phyloP scores from a whole-genome alignment of 495 filamentous ascomycete species.

The Penicillium dipodomyicola region DNA sequence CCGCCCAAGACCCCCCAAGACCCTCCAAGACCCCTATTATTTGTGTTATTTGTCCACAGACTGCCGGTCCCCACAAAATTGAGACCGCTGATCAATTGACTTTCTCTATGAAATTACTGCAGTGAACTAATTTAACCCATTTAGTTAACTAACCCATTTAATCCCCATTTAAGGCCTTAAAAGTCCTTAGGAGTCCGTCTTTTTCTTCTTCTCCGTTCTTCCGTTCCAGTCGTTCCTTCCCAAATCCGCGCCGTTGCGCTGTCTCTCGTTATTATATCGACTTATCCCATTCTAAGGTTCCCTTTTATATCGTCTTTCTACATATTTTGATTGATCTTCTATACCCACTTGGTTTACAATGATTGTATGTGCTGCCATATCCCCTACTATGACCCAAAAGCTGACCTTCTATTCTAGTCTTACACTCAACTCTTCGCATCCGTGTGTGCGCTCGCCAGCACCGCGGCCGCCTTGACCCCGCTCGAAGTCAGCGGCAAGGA shows the following conservation, averaged over 20 bases:
- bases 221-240: constrained; percentile 28
- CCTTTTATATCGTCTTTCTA: background rate
- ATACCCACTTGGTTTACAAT: constrained; percentile 4
- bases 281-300: background rate
- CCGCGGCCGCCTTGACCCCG: constrained; percentile 65
- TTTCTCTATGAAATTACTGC: background rate
- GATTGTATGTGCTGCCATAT: constrained; percentile 1
- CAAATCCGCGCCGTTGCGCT: constrained; percentile 19
- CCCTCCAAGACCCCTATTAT: background rate
- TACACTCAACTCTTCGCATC: constrained; percentile 40
- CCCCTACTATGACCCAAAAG: background rate
- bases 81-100: background rate
- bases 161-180: background rate
- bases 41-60: constrained; percentile 2
- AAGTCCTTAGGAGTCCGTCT: no score
- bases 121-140: background rate
- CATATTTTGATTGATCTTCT: background rate
- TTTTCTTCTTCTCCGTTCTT: constrained; percentile 13
- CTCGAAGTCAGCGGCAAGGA: constrained; percentile 72
- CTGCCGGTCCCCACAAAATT: constrained; percentile 2
- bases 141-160: constrained; percentile 3
- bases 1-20: background rate
- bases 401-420: constrained; percentile 22
- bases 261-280: constrained; percentile 19
- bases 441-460: constrained; percentile 43